Percentiles rank a stretch among this genome's conserved stretches.
These are phyloP conservation scores for Trichoderma simmonsii DNA, from an alignment of 2,329 filamentous ascomycete species.

Conservation along the genomic window DNA sequence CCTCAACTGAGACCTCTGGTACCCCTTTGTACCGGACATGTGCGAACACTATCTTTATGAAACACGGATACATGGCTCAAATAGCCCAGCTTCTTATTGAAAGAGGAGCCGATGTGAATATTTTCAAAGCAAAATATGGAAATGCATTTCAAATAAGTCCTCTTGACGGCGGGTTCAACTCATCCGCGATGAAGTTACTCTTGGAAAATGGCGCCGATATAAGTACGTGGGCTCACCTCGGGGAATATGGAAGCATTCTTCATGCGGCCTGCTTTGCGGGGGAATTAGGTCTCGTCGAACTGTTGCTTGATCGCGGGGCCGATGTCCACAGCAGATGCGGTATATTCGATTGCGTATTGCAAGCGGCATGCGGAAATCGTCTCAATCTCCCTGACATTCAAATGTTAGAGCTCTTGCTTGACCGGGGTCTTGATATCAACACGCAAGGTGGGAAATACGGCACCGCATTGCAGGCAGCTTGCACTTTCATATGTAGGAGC, in stretches of 20 bases:
- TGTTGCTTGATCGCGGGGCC: not conserved
- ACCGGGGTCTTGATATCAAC: not conserved
- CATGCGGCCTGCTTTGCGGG: not conserved
- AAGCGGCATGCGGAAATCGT: not conserved
- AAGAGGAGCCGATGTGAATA: not conserved
- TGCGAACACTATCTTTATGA: fast-evolving
- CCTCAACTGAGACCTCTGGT: not conserved
- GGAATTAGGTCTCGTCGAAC: not conserved
- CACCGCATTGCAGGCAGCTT: not conserved
- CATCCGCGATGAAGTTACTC: not conserved
- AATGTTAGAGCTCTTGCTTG: not conserved
- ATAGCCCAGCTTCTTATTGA: not conserved
- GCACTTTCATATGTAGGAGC: too few species aligned
- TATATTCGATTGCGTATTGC: not conserved
- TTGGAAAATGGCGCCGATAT: not conserved
- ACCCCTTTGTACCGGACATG: not conserved
- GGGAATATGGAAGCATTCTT: not conserved
- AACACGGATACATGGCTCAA: not conserved
- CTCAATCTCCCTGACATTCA: not conserved
- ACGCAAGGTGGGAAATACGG: not conserved
- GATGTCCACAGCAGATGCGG: not conserved
- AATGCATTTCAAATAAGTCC: not conserved
- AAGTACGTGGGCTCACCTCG: not conserved
- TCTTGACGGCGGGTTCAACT: not conserved
- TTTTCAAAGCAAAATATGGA: not conserved